Conservation (phyloP, 305 asterid species). For the Rubia balearica region DNA sequence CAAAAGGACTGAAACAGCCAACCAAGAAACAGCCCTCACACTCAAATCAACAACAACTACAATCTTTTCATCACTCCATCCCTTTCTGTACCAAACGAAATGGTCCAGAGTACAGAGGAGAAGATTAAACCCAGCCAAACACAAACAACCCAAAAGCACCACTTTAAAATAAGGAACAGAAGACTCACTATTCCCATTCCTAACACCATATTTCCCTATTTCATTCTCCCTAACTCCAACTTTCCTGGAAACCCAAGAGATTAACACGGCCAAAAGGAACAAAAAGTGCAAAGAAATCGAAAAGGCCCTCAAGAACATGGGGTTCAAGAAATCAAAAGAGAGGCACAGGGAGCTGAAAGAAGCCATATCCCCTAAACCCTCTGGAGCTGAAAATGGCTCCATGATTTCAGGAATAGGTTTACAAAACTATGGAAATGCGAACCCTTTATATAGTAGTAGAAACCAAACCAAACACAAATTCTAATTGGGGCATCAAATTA, state of each 20-base stretch:
- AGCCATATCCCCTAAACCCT: slow-evolving; percentile 6
- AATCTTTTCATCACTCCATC: slow-evolving; percentile 74
- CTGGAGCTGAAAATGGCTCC: not conserved
- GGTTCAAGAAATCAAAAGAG: slow-evolving; percentile 28
- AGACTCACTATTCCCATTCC: slow-evolving; percentile 11
- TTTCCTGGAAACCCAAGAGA: slow-evolving; percentile 33
- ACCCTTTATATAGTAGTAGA: not conserved
- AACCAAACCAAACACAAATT: not conserved
- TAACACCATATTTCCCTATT: slow-evolving; percentile 18
- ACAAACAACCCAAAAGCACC: slow-evolving; percentile 34
- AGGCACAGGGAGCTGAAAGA: slow-evolving; percentile 14
- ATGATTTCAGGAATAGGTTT: not conserved
- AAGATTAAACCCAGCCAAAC: slow-evolving; percentile 41
- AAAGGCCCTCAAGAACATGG: slow-evolving; percentile 42
- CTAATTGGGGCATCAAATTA: not conserved
- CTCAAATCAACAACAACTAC: slow-evolving; percentile 45
- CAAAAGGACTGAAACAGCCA: slow-evolving; percentile 40
- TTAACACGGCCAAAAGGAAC: slow-evolving; percentile 26
- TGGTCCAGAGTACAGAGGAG: slow-evolving; percentile 35
- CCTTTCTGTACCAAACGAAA: slow-evolving; percentile 55
- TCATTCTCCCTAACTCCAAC: slow-evolving; percentile 17
- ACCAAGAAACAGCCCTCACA: slow-evolving; percentile 55
- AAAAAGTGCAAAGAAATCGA: slow-evolving; percentile 51
- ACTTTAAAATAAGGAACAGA: slow-evolving; percentile 26
- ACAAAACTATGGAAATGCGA: not conserved